These are phyloP conservation scores for Alternaria consortialis DNA, from an alignment of 2,329 filamentous ascomycete species.

Conservation along the genomic window DNA sequence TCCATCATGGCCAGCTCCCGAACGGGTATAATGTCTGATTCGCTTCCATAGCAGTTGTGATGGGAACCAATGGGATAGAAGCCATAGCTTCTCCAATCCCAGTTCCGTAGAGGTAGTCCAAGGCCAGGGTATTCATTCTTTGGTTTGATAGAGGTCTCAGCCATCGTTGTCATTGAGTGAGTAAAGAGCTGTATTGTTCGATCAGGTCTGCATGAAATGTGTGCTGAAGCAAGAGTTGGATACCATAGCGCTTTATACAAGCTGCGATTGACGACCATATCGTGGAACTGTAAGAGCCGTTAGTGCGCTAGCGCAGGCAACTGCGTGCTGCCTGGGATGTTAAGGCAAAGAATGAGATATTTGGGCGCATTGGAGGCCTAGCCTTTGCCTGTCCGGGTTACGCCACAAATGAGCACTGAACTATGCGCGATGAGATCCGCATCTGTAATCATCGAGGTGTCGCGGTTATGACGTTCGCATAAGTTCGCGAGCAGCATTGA, in stretches of 20 bases:
- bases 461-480: background rate
- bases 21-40: constrained; percentile 35
- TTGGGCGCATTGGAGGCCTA: constrained; percentile 1
- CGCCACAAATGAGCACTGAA: background rate
- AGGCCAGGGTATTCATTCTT: constrained; percentile 28
- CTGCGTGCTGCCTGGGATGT: background rate
- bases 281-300: background rate
- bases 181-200: background rate
- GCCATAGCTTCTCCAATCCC: background rate
- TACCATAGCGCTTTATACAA: background rate
- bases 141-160: background rate
- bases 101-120: constrained; percentile 25
- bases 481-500: background rate
- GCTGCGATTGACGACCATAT: too few species aligned
- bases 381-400: background rate
- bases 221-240: background rate
- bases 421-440: background rate
- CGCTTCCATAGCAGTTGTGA: constrained; percentile 2
- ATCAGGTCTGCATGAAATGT: too few species aligned
- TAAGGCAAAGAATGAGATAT: background rate
- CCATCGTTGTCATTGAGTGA: background rate
- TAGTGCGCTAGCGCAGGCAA: background rate
- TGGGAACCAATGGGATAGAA: constrained; percentile 31
- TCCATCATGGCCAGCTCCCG: constrained; percentile 53
- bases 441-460: background rate